Evolutionary conservation across 306 rosid species (phyloP).

Genomic region (Quercus gilva): DNA sequence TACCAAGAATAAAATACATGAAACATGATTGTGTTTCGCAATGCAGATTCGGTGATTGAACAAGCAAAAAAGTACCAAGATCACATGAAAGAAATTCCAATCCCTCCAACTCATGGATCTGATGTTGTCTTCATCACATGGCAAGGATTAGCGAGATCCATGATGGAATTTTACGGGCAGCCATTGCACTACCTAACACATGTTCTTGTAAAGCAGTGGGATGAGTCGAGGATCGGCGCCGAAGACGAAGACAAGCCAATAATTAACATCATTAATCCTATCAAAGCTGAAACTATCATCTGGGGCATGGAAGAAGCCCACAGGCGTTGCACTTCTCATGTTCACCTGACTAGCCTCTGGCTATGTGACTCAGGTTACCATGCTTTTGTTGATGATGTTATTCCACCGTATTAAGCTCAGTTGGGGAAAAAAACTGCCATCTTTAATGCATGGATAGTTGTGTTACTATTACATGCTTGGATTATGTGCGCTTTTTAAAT

Average conservation of each 20-base stretch:
- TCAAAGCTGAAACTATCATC: slow-evolving; percentile 17
- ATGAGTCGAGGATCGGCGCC: slow-evolving; percentile 27
- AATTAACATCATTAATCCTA: neutral
- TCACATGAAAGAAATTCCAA: slow-evolving; percentile 6
- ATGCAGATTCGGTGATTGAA: slow-evolving; percentile 20
- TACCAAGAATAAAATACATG: neutral
- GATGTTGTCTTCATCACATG: slow-evolving; percentile 10
- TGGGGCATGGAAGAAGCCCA: slow-evolving; percentile 34
- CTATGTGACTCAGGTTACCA: slow-evolving; percentile 13
- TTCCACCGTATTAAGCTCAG: slow-evolving; percentile 2
- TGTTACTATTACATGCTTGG: too few species aligned
- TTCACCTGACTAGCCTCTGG: slow-evolving; percentile 34
- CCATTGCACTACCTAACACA: slow-evolving; percentile 39
- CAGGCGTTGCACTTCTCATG: slow-evolving; percentile 25
- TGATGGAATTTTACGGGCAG: slow-evolving; percentile 26
- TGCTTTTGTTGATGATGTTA: slow-evolving; percentile 13
- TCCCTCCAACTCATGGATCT: slow-evolving; percentile 4
- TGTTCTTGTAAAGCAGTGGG: slow-evolving; percentile 39
- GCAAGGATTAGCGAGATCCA: slow-evolving; percentile 21
- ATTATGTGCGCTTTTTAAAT: neutral
- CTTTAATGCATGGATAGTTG: neutral
- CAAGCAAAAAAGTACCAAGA: slow-evolving; percentile 32
- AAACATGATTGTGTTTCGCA: neutral
- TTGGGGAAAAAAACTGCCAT: too few species aligned
- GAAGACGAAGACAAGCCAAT: slow-evolving; percentile 23